Conservation (phyloP, 2,329 filamentous ascomycete species). For the Mycosphaerella sp. region DNA sequence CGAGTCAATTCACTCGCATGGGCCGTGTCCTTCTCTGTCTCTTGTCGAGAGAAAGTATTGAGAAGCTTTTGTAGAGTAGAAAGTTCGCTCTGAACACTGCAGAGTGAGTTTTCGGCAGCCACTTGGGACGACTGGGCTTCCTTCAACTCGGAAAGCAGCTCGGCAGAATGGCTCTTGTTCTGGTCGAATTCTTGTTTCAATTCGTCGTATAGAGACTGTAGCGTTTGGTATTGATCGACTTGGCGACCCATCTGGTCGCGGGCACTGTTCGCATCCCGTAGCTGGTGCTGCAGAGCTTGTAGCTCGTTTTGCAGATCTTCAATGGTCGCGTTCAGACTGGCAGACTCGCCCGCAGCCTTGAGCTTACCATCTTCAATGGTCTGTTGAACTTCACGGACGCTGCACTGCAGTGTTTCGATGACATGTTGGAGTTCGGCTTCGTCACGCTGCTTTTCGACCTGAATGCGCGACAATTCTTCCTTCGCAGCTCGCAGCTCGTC, state of each 20-base stretch:
- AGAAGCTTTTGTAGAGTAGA: conserved; percentile 21
- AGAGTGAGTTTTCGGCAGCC: conserved; percentile 6
- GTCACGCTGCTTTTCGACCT: conserved; percentile 19
- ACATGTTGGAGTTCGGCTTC: conserved; percentile 20
- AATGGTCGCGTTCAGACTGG: conserved; percentile 13
- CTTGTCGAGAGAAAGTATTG: conserved; percentile 19
- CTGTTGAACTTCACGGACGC: conserved; percentile 19
- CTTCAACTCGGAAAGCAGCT: conserved; percentile 16
- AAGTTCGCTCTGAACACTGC: conserved; percentile 3
- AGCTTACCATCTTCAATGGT: conserved; percentile 14
- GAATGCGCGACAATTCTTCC: conserved; percentile 13
- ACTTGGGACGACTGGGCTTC: conserved; percentile 1
- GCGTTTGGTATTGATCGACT: conserved; percentile 2
- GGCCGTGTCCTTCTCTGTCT: conserved; percentile 16
- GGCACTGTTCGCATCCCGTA: conserved; percentile 13
- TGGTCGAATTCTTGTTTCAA: conserved; percentile 3
- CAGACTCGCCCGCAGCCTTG: conserved; percentile 14
- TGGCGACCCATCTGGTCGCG: conserved; percentile 7
- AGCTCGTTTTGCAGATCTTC: conserved; percentile 23
- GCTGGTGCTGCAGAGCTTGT: conserved; percentile 19
- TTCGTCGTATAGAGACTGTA: conserved; percentile 4
- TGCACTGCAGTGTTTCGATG: conserved; percentile 21
- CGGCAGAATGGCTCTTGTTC: conserved; percentile 19
- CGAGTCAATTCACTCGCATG: conserved; percentile 9
- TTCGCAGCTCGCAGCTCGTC: conserved; percentile 14